Evolutionary conservation across 2,329 filamentous ascomycete genomes (phyloP).

Genomic region (Hymenoscyphus repandus): DNA sequence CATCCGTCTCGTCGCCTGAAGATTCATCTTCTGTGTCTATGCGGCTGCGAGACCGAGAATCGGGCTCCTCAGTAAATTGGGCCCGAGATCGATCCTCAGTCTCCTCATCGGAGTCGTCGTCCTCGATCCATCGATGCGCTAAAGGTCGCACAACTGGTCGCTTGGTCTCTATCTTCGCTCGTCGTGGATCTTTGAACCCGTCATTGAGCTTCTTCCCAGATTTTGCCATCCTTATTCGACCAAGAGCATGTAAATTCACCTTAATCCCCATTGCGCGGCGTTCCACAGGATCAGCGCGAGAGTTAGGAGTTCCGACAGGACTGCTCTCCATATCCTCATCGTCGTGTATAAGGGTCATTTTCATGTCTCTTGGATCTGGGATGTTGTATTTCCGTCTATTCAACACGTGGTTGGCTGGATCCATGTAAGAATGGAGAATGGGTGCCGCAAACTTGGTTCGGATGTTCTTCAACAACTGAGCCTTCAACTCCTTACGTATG

Average conservation of each 20-base stretch:
- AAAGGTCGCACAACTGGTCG: constrained; percentile 69
- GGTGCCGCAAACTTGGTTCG: constrained; percentile 82
- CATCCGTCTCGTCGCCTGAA: constrained; percentile 29
- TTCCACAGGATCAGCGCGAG: constrained; percentile 56
- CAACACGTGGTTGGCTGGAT: constrained; percentile 73
- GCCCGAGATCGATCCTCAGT: constrained; percentile 56
- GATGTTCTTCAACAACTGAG: constrained; percentile 84
- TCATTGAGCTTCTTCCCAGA: constrained; percentile 51
- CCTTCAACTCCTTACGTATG: constrained; percentile 72
- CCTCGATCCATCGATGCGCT: constrained; percentile 72
- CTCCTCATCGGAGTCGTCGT: constrained; percentile 85
- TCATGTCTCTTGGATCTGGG: constrained; percentile 58
- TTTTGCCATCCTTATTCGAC: constrained; percentile 69
- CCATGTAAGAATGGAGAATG: constrained; percentile 72
- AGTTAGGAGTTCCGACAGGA: constrained; percentile 61
- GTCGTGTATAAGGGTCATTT: constrained; percentile 50
- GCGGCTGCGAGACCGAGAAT: constrained; percentile 75
- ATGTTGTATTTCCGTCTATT: constrained; percentile 78
- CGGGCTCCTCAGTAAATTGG: constrained; percentile 78
- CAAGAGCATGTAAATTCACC: constrained; percentile 57
- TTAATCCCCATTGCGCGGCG: constrained; percentile 42
- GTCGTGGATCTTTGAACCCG: constrained; percentile 62
- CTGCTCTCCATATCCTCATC: constrained; percentile 55
- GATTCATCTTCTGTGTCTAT: constrained; percentile 56
- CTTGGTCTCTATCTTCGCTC: constrained; percentile 49